Conservation (phyloP, 352 stramenopile genomes). For the Phytophthora ramorum region DNA sequence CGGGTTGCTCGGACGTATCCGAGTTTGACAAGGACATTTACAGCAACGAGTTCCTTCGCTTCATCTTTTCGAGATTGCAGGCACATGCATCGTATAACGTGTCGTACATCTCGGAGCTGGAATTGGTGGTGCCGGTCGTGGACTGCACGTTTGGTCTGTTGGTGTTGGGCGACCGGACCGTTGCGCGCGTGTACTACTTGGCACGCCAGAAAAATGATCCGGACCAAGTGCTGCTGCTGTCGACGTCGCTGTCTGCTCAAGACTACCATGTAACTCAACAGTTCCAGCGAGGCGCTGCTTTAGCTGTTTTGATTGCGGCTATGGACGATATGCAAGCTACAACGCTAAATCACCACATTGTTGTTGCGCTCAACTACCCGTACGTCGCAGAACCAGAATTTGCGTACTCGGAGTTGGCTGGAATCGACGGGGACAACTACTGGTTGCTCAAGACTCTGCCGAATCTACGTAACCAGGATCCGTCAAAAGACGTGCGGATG, state of each 20-base stretch:
- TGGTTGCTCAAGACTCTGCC: constrained; percentile 25
- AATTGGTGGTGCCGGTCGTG: constrained; percentile 49
- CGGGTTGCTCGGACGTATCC: constrained; percentile 18
- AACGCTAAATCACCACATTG: constrained; percentile 29
- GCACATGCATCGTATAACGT: constrained; percentile 29
- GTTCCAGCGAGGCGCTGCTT: constrained; percentile 20
- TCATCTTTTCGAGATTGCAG: constrained; percentile 29
- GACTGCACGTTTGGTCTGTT: constrained; percentile 43
- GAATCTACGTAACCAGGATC: constrained; percentile 21
- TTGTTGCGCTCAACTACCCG: constrained; percentile 34
- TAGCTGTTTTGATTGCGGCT: constrained; percentile 23
- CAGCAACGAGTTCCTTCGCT: constrained; percentile 37
- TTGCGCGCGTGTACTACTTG: constrained; percentile 36
- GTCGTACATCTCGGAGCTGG: constrained; percentile 31
- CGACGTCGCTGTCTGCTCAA: constrained; percentile 30
- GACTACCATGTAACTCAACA: constrained; percentile 33
- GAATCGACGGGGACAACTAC: constrained; percentile 23
- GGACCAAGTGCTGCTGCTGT: constrained; percentile 32
- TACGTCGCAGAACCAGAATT: constrained; percentile 32
- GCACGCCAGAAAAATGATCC: constrained; percentile 21
- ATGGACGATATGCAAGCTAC: constrained; percentile 29
- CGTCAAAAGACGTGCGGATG: constrained; percentile 31
- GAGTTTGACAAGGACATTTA: constrained; percentile 29
- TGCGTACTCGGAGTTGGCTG: constrained; percentile 22
- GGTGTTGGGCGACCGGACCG: constrained; percentile 13